Evolutionary conservation across 768 basidiomycete genomes (phyloP).

Genomic region (Leccinum aurantiacum): DNA sequence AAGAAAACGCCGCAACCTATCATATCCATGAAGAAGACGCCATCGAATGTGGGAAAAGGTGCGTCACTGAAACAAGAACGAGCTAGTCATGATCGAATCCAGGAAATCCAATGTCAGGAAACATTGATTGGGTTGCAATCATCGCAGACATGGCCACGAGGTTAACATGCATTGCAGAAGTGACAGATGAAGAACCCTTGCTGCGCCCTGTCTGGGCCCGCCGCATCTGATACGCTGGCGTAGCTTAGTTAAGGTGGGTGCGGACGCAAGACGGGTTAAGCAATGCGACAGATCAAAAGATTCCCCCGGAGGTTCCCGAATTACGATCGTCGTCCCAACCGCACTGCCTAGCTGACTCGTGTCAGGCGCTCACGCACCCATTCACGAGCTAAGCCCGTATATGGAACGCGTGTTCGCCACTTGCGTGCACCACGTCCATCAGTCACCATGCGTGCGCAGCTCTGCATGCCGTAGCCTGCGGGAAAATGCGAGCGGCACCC

Average conservation of each 20-base stretch:
- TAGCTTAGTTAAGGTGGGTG: conserved; percentile 15
- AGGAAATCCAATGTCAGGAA: conserved; percentile 9
- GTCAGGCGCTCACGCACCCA: conserved; percentile 16
- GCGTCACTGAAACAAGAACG: conserved; percentile 11
- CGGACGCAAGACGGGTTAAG: conserved; percentile 22
- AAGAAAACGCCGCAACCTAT: conserved; percentile 10
- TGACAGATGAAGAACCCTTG: conserved; percentile 17
- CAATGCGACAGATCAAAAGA: conserved; percentile 19
- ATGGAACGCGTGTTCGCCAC: conserved; percentile 24
- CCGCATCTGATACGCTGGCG: conserved; percentile 8
- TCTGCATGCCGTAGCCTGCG: conserved; percentile 27
- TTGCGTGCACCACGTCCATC: conserved; percentile 27
- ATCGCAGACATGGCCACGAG: conserved; percentile 19
- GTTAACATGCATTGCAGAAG: conserved; percentile 15
- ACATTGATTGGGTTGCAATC: conserved; percentile 12
- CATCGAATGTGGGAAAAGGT: conserved; percentile 7
- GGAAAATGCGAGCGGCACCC: conserved; percentile 23
- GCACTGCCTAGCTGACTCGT: conserved; percentile 21
- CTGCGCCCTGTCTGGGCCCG: conserved; percentile 11
- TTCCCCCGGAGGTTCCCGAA: conserved; percentile 24
- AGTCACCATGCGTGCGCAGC: conserved; percentile 29
- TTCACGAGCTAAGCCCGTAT: conserved; percentile 15
- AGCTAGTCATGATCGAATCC: conserved; percentile 6
- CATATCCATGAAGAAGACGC: conserved; percentile 11
- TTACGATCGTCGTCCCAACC: conserved; percentile 17